A percentile compares a stretch with the other conserved stretches of the same genome.
These are phyloP conservation scores for Phytophthora fragariaefolia DNA, from an alignment of 352 stramenopile species.

Conservation along the genomic window DNA sequence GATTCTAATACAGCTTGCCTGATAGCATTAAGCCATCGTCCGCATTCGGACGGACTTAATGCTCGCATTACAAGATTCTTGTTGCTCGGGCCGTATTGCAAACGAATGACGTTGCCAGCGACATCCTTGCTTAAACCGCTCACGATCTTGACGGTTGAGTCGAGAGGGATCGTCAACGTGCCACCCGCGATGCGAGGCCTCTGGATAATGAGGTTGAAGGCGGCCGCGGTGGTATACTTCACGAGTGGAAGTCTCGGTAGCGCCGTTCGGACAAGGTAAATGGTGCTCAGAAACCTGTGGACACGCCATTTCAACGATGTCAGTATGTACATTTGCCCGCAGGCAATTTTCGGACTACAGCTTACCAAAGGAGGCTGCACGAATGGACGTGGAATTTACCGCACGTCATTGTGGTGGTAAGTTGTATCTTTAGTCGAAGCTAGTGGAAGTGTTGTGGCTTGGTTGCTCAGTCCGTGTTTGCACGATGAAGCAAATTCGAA, in stretches of 20 bases:
- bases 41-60: constrained; percentile 14
- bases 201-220: constrained; percentile 30
- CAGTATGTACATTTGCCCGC: not conserved
- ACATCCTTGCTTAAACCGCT: constrained; percentile 9
- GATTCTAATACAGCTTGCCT: not conserved
- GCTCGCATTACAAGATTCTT: constrained; percentile 22
- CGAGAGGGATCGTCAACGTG: constrained; percentile 27
- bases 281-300: constrained; percentile 30
- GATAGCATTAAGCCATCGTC: constrained; percentile 20
- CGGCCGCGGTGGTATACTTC: not conserved
- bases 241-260: constrained; percentile 5
- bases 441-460: not conserved
- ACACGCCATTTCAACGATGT: not conserved
- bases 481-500: not conserved
- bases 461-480: constrained; percentile 1
- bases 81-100: constrained; percentile 11
- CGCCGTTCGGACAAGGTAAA: constrained; percentile 17
- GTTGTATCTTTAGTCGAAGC: not conserved
- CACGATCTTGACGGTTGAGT: constrained; percentile 23
- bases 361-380: constrained; percentile 28
- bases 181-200: constrained; percentile 29
- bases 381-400: constrained; percentile 31
- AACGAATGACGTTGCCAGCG: constrained; percentile 23
- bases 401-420: constrained; percentile 19
- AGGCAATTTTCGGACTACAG: not conserved